A percentile compares a stretch with the other conserved stretches of the same genome.
phyloP scores from a whole-genome alignment of 306 rosid genomes.

The Lathyrus aphaca region DNA sequence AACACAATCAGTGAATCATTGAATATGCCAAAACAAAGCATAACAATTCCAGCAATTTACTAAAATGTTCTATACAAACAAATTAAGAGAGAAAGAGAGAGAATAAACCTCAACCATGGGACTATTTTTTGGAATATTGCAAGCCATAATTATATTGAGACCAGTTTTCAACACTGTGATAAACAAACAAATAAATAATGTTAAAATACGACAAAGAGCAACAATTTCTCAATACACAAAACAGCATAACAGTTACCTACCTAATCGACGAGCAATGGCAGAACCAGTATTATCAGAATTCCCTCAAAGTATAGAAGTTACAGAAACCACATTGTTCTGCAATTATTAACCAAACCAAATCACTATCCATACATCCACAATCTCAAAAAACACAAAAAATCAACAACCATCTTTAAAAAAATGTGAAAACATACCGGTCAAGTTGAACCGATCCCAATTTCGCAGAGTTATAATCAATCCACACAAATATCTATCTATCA shows the following conservation, averaged over 20 bases:
- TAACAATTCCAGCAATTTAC: too few relatives aligned
- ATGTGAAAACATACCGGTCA: constrained; percentile 61
- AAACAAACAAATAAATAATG: constrained; percentile 21
- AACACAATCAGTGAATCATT: too few relatives aligned
- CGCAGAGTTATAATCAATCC: constrained; percentile 84
- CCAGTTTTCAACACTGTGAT: constrained; percentile 80
- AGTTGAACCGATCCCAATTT: constrained; percentile 70
- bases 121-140: constrained; percentile 75
- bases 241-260: constrained; percentile 58
- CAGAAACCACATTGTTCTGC: constrained; percentile 66
- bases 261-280: constrained; percentile 80
- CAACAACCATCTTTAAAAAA: constrained; percentile 8
- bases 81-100: constrained; percentile 27
- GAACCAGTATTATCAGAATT: constrained; percentile 86
- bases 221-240: neutral
- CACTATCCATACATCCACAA: constrained; percentile 1
- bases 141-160: constrained; percentile 76
- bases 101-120: constrained; percentile 75
- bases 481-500: constrained; percentile 78
- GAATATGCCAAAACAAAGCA: too few relatives aligned
- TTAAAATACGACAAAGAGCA: constrained; percentile 9
- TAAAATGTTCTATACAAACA: too few relatives aligned
- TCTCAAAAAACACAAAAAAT: neutral
- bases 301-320: constrained; percentile 83
- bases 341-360: constrained; percentile 12